Percentiles rank a stretch among this genome's conserved stretches.
Evolutionary conservation across 495 filamentous ascomycete genomes (phyloP).

Genomic region (Mycothermus thermophilus): DNA sequence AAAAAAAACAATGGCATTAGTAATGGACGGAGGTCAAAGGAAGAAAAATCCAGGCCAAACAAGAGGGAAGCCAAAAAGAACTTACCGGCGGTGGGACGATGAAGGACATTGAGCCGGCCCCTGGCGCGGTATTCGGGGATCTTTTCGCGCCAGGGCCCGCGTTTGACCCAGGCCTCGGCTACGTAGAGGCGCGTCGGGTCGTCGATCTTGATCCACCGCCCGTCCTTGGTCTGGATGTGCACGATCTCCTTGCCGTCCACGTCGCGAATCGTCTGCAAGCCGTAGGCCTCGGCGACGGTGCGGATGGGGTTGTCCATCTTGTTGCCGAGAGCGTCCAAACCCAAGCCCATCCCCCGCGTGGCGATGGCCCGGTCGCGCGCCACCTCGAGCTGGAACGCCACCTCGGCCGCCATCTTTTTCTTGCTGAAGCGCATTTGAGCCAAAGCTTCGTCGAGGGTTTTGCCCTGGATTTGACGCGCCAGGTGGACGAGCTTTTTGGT

Average conservation of each 20-base stretch:
- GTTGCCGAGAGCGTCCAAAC: constrained; percentile 14
- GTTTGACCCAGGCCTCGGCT: constrained; percentile 80
- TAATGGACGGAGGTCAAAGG: background rate
- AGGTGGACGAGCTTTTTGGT: constrained; percentile 78
- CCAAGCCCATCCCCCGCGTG: constrained; percentile 73
- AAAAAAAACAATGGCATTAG: too few relatives aligned
- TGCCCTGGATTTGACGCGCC: constrained; percentile 77
- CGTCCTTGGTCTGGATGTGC: constrained; percentile 40
- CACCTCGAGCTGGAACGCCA: constrained; percentile 58
- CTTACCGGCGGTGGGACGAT: constrained; percentile 59
- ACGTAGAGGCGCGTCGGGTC: constrained; percentile 73
- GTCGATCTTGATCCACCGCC: constrained; percentile 44
- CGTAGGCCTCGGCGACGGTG: background rate
- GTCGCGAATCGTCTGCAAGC: background rate
- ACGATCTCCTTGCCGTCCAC: constrained; percentile 12
- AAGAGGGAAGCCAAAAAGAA: constrained; percentile 10
- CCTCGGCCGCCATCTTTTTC: constrained; percentile 81
- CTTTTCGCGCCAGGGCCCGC: constrained; percentile 41
- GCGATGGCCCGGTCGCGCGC: constrained; percentile 69
- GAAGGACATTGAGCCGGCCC: constrained; percentile 46
- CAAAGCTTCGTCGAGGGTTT: constrained; percentile 83
- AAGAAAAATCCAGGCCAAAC: too few relatives aligned
- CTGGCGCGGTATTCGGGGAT: constrained; percentile 52
- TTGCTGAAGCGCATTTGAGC: constrained; percentile 88
- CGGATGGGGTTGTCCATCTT: background rate